Percentiles rank a stretch among this genome's conserved stretches.
phyloP scores from a whole-genome alignment of 371 early-diverging fungal genomes.

The Dinochytrium kinnereticum region DNA sequence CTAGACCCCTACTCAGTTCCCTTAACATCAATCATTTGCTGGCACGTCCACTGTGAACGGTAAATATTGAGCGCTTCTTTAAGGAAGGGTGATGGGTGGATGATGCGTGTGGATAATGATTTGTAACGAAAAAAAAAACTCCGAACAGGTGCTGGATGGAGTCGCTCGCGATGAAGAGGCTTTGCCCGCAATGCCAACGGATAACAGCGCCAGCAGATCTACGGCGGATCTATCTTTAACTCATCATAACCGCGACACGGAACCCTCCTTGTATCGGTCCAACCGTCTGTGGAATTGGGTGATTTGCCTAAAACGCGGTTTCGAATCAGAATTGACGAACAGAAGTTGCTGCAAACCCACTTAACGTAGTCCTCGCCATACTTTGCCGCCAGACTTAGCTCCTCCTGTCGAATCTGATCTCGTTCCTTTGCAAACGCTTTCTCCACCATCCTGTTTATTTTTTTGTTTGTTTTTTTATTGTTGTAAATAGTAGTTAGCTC shows the following conservation, averaged over 20 bases:
- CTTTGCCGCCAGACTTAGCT: conserved; percentile 18
- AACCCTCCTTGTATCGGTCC: conserved; percentile 1
- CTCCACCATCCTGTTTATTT: conserved; percentile 19
- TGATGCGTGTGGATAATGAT: too few species aligned
- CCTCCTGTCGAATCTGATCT: conserved; percentile 16
- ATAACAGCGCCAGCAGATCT: conserved; percentile 86
- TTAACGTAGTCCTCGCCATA: conserved; percentile 38
- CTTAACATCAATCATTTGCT: conserved; percentile 80
- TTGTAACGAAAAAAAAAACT: background rate
- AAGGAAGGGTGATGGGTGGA: too few species aligned
- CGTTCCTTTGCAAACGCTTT: conserved; percentile 20
- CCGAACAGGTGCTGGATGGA: conserved; percentile 74
- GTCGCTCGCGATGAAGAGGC: conserved; percentile 82
- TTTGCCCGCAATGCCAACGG: conserved; percentile 91
- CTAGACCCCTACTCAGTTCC: conserved; percentile 78
- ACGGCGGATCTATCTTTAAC: conserved; percentile 79
- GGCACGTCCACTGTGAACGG: conserved; percentile 92
- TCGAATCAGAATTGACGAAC: background rate
- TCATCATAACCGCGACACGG: conserved; percentile 3
- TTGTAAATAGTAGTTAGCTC: background rate
- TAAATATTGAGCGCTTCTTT: conserved; percentile 47
- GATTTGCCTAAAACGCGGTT: background rate
- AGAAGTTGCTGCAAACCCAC: background rate
- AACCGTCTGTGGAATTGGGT: background rate
- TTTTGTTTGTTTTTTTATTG: background rate